Evolutionary conservation across 495 filamentous ascomycete species (phyloP).

Genomic region (Aspergillus funiculosus): DNA sequence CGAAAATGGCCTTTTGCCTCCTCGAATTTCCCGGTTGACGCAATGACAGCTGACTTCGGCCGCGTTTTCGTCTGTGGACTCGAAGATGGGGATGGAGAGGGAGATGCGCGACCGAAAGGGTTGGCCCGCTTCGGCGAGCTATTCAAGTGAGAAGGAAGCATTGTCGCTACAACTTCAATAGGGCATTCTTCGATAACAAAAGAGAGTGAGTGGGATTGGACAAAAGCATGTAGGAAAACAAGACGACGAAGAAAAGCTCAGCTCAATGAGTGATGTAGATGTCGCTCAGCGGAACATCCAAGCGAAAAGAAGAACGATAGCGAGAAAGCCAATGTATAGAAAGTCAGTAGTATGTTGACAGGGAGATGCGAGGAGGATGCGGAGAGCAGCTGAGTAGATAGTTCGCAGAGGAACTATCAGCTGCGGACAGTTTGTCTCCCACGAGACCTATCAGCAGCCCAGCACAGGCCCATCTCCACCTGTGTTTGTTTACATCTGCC

Average conservation of each 20-base stretch:
- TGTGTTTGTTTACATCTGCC: constrained; percentile 36
- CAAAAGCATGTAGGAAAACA: constrained; percentile 3
- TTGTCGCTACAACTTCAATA: constrained; percentile 28
- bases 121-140: constrained; percentile 62
- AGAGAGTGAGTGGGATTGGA: constrained; percentile 15
- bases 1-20: constrained; percentile 46
- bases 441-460: no score
- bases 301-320: constrained; percentile 5
- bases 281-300: constrained; percentile 4
- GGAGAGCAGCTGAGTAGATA: constrained; percentile 1
- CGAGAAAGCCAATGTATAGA: neutral
- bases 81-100: constrained; percentile 56
- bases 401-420: no score
- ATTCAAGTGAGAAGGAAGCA: constrained; percentile 45
- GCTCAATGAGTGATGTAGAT: constrained; percentile 7
- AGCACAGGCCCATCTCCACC: constrained; percentile 3
- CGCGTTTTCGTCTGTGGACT: constrained; percentile 42
- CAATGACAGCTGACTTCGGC: constrained; percentile 67
- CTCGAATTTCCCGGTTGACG: constrained; percentile 45
- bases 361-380: neutral
- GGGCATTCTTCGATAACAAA: constrained; percentile 27
- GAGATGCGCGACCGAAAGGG: constrained; percentile 63
- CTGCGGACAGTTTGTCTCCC: no score
- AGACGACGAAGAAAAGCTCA: constrained; percentile 8
- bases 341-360: constrained; percentile 6